Evolutionary conservation across 257 asterid genomes (phyloP).

Genomic region (Solanum commersonii): DNA sequence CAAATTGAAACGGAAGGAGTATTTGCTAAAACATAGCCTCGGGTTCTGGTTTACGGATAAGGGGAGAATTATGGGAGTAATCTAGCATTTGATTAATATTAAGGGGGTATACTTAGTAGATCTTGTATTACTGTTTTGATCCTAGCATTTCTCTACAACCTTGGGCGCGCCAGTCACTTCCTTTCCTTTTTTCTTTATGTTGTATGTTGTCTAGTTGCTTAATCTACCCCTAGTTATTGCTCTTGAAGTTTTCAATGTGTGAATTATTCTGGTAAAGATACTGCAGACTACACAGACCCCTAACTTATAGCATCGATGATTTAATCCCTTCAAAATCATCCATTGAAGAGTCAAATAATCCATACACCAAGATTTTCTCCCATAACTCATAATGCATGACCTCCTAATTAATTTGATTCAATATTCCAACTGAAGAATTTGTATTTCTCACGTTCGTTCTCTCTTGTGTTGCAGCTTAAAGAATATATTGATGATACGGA

Average conservation of each 20-base stretch:
- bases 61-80: background rate
- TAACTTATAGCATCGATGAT: background rate
- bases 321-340: background rate
- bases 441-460: background rate
- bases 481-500: slow-evolving; percentile 97
- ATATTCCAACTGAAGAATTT: background rate
- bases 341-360: background rate
- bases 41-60: background rate
- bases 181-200: background rate
- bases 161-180: background rate
- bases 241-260: background rate
- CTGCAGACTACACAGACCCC: background rate
- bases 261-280: background rate
- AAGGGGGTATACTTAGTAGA: background rate
- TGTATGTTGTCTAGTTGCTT: background rate
- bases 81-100: background rate
- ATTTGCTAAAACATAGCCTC: background rate
- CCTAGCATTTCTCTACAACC: background rate
- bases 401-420: background rate
- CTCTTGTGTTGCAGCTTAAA: slow-evolving; percentile 61
- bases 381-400: background rate
- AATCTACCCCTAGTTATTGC: background rate
- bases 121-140: background rate
- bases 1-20: background rate
- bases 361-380: background rate